Evolutionary conservation across 1,284 basidiomycete genomes (phyloP), one percentile per base, ranked within the genome.

Genomic region (Athelia sp.): DNA sequence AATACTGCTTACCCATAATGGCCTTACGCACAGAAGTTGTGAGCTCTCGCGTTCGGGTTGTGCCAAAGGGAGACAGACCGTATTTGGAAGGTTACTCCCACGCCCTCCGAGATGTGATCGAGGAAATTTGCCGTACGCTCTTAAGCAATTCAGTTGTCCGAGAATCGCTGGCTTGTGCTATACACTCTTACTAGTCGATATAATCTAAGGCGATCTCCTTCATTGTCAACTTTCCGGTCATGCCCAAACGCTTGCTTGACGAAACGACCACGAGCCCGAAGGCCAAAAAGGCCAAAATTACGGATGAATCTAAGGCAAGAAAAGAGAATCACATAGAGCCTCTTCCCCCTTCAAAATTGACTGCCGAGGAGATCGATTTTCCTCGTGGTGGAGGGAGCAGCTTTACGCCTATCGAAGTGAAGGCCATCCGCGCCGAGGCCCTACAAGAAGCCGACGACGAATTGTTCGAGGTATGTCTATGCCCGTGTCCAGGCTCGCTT

Each of bases 371-470:
- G 62, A 81, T 93, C 52, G 93, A 98, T 69, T 99, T 98, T 67
- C 95, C 95, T 43, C 83, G 97, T 60, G 97, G 96, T 42, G 88
- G 88, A 31, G 88, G 89, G 47, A 86, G 85, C 2, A 75, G 75
- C 34, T 80, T 97, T 57, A 97, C 95, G 24, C 87, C 93, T 23
- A 72, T 93, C n/a, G 95, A 99, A 68, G 86, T 93, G 54, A 93
- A 95, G 64, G 75, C 87, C 52, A 82, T 92, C 23, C 81, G 87
- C 49, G 84, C 87, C 18, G 95, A 98, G 65, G 96, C 85, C 3
- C 73, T 82, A 10, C 82, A 83, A 61, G 93, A 98, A 64, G 92
- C 91, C 0, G 81, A 93, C 58, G 79, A 81, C 36, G 90, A 93
- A 58, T 69, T 90, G 4, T 90, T 91, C 62, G 71, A 76, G 68